Conservation (phyloP, 1,284 basidiomycete species). For the Melampsora americana region DNA sequence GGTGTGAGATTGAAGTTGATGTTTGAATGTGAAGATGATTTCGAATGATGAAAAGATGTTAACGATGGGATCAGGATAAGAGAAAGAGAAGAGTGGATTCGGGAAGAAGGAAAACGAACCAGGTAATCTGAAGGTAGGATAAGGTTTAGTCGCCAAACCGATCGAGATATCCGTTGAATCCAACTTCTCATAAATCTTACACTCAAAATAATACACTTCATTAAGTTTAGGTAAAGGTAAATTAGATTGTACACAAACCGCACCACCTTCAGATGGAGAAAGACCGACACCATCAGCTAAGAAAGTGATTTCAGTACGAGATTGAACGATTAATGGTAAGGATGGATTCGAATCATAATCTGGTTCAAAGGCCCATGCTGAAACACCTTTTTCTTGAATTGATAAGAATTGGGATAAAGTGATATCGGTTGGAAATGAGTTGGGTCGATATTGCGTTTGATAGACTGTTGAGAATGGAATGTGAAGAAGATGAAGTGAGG, state of each 20-base stretch:
- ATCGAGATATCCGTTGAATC: conserved; percentile 75
- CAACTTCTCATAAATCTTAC: conserved; percentile 94
- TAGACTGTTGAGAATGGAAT: too few species aligned
- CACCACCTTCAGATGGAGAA: conserved; percentile 59
- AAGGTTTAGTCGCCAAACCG: conserved; percentile 90
- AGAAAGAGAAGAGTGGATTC: not conserved
- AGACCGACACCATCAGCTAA: conserved; percentile 83
- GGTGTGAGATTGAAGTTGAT: too few species aligned
- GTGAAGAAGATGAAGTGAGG: not conserved
- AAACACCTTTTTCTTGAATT: conserved; percentile 95
- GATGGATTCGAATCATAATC: conserved; percentile 78
- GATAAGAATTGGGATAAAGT: conserved; percentile 93
- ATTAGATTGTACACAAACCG: conserved; percentile 89
- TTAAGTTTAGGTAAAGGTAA: conserved; percentile 89
- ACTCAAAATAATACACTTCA: conserved; percentile 97
- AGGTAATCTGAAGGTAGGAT: conserved; percentile 84
- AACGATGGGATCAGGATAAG: not conserved
- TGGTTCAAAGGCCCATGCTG: conserved; percentile 94
- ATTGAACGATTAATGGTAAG: conserved; percentile 81
- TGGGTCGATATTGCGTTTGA: conserved; percentile 84
- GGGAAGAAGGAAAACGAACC: conserved; percentile 46
- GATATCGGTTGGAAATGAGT: conserved; percentile 89
- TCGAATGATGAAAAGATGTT: too few species aligned
- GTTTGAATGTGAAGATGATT: not conserved
- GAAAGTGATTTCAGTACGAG: conserved; percentile 91